Percentiles rank a stretch among this genome's conserved stretches.
phyloP scores from a whole-genome alignment of 805 yeast genomes.

The Grigorovia transvaalensis region DNA sequence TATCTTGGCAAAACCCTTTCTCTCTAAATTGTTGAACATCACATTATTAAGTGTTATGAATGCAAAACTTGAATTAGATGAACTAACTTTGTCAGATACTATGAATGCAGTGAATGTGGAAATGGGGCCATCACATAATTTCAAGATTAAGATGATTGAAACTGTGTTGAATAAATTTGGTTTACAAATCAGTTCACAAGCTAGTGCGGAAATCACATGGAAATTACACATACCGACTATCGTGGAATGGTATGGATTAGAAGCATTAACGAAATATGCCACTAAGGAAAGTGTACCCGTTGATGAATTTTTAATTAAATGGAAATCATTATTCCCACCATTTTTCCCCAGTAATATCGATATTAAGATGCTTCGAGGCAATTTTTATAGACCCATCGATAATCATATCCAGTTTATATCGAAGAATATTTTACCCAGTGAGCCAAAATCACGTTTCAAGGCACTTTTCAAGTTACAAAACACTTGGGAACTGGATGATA shows the following conservation, averaged over 20 bases:
- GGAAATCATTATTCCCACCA: slow-evolving; percentile 56
- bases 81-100: slow-evolving; percentile 24
- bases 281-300: slow-evolving; percentile 22
- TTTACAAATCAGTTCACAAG: slow-evolving; percentile 9
- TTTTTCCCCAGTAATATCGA: slow-evolving; percentile 52
- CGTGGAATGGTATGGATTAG: slow-evolving; percentile 55
- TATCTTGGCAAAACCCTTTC: slow-evolving; percentile 27
- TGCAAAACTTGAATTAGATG: slow-evolving; percentile 23
- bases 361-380: slow-evolving; percentile 43
- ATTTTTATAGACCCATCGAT: slow-evolving; percentile 38
- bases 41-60: slow-evolving; percentile 32
- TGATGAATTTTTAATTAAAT: slow-evolving; percentile 51
- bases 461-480: slow-evolving; percentile 44
- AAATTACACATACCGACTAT: slow-evolving; percentile 35
- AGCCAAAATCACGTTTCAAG: slow-evolving; percentile 40
- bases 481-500: slow-evolving; percentile 52
- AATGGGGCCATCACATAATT: slow-evolving; percentile 18
- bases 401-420: slow-evolving; percentile 51
- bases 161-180: slow-evolving; percentile 44
- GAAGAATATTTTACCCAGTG: slow-evolving; percentile 36
- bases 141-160: slow-evolving; percentile 35
- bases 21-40: slow-evolving; percentile 29
- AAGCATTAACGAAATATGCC: slow-evolving; percentile 35
- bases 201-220: slow-evolving; percentile 16
- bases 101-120: slow-evolving; percentile 23